Evolutionary conservation across 208 protist genomes (phyloP).

Genomic region (Trypanosoma mega): DNA sequence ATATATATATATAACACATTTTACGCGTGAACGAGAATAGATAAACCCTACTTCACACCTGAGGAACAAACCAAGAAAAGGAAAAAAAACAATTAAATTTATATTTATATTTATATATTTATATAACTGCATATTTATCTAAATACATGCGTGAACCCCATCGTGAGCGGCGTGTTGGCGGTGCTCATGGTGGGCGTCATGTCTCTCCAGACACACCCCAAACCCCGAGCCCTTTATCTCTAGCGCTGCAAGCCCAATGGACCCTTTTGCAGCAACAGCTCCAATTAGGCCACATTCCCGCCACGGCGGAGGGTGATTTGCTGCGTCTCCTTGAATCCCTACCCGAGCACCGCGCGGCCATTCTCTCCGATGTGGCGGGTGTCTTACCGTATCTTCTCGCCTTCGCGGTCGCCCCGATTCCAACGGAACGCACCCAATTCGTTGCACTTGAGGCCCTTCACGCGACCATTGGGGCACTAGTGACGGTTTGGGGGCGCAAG

Average conservation of each 20-base stretch:
- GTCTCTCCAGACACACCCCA: background rate
- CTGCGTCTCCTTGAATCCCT: slow-evolving; percentile 36
- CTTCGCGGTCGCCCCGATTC: slow-evolving; percentile 55
- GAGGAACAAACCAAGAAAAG: no score
- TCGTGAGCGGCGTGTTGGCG: no score
- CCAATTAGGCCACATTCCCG: slow-evolving; percentile 9
- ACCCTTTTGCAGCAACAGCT: slow-evolving; percentile 39
- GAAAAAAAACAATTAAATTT: no score
- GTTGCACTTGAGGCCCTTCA: slow-evolving; percentile 56
- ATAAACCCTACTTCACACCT: no score
- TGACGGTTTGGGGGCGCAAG: slow-evolving; percentile 26
- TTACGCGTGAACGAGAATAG: no score
- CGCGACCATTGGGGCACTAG: slow-evolving; percentile 33
- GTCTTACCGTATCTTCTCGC: slow-evolving; percentile 62
- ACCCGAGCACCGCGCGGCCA: slow-evolving; percentile 23
- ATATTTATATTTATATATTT: no score
- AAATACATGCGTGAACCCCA: no score
- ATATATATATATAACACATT: no score
- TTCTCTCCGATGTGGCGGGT: slow-evolving; percentile 42
- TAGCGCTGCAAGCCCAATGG: slow-evolving; percentile 54
- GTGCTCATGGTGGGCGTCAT: no score
- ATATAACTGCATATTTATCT: no score
- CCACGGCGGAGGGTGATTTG: slow-evolving; percentile 32
- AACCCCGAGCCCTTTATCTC: slow-evolving; percentile 30
- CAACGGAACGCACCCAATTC: slow-evolving; percentile 54